Percentiles rank a stretch among this genome's conserved stretches.
phyloP scores from a whole-genome alignment of 2,329 filamentous ascomycete genomes.

The Pseudogymnoascus sp. region DNA sequence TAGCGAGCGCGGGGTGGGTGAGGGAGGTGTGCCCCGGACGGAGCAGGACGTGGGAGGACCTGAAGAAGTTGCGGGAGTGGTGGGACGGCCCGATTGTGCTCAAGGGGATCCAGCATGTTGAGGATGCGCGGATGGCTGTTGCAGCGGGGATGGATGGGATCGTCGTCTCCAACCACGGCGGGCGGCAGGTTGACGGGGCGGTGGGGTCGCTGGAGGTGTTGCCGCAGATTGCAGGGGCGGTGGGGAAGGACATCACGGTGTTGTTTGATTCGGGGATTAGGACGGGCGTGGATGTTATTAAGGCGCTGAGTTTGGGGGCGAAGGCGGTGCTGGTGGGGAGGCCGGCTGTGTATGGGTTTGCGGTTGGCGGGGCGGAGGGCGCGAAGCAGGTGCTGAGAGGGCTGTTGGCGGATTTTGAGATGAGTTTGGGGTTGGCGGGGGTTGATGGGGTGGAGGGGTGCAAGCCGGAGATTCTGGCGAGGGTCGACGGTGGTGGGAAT shows the following conservation, averaged over 20 bases:
- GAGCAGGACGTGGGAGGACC: slow-evolving; percentile 52
- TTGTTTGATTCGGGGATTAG: slow-evolving; percentile 53
- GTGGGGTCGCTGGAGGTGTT: slow-evolving; percentile 47
- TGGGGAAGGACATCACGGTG: slow-evolving; percentile 49
- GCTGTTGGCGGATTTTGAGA: slow-evolving; percentile 44
- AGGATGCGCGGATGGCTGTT: slow-evolving; percentile 39
- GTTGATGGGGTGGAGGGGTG: slow-evolving; percentile 28
- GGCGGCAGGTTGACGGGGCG: slow-evolving; percentile 47
- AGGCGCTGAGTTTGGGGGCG: slow-evolving; percentile 45
- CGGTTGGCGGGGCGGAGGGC: slow-evolving; percentile 45
- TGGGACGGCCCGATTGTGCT: slow-evolving; percentile 58
- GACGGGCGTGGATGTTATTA: slow-evolving; percentile 48
- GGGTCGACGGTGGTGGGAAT: slow-evolving; percentile 21
- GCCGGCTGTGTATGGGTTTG: slow-evolving; percentile 50
- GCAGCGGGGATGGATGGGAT: slow-evolving; percentile 40
- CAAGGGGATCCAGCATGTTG: slow-evolving; percentile 47
- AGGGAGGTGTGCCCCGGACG: slow-evolving; percentile 42
- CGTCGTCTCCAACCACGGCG: slow-evolving; percentile 50
- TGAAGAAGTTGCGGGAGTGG: slow-evolving; percentile 47
- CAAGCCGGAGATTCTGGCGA: slow-evolving; percentile 28
- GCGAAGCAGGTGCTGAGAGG: slow-evolving; percentile 43
- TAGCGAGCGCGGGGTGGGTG: slow-evolving; percentile 46
- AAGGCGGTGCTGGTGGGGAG: slow-evolving; percentile 49
- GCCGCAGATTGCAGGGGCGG: slow-evolving; percentile 52
- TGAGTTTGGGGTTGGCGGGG: slow-evolving; percentile 46